Base-by-base conservation (phyloP, 768 basidiomycete genomes). In the Mycena olivaceomarginata region DNA sequence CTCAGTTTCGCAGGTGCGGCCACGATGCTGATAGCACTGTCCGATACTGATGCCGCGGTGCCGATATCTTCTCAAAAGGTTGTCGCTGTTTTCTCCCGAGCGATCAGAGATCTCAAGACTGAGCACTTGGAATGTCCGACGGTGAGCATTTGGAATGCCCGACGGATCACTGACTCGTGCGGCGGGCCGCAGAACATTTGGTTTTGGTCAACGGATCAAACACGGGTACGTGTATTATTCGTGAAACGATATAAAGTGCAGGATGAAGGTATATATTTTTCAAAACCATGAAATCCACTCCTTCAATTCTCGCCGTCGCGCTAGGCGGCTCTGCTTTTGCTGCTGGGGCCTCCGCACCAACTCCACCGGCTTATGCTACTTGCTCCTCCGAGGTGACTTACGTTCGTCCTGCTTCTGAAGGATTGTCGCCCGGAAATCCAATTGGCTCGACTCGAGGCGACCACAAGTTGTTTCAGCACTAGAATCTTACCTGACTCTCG, bases 341-440 rank as follows among this genome's bases (percentile, higher is more conserved):
- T 63, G 39, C 57, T 70, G 56, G 41, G 25, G 69, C 56, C 25
- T 70, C 70, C 46, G 37, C 70, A 51, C 70, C 70, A 39, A 63
- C 51, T 72, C 70, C 70, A 45, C 71, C 71, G 41, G 25, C 48
- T 8, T 65, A 65, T 31, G 71, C 63, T 57, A 43, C 71, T 66
- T 72, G 71, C 48, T 18, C 71, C 63, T 66, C 71, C 63, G 22
- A 57, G 20, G 25, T 31, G 22, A 43, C 64, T 15, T 72, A 65
- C 63, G 41, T 72, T 66, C 71, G 71, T 25, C 62, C 71, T 56
- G 71, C 71, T 66, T 72, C 71, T 41, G 63, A 65, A 40, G 71
- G 71, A 37, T 57, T 72, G 9, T 72, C 71, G 37, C 63, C 64
- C 64, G 71, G 65, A 57, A 72, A 65, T 57, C 64, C 51, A 45